Conservation (phyloP, 768 basidiomycete species). For the Leucocoprinus leucothites region DNA sequence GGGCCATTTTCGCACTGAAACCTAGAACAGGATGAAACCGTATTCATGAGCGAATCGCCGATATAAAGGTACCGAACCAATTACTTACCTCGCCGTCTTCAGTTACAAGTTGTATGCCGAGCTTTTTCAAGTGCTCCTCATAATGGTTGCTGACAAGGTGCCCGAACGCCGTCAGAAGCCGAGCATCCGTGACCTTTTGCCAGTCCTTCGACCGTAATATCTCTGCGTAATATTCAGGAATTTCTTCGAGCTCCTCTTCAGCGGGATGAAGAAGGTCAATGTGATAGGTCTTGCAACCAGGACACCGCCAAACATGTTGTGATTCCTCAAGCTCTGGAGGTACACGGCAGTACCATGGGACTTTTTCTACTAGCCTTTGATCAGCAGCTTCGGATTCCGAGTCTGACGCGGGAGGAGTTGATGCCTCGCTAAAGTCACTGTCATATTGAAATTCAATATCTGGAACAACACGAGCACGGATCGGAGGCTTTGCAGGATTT, state of each 20-base stretch:
- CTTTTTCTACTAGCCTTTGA: conserved; percentile 16
- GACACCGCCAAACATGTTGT: conserved; percentile 51
- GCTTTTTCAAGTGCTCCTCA: not conserved
- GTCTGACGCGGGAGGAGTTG: conserved; percentile 41
- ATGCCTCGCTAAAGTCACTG: conserved; percentile 55
- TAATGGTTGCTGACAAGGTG: conserved; percentile 10
- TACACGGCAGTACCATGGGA: conserved; percentile 34
- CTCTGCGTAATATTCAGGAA: conserved; percentile 19
- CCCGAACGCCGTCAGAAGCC: conserved; percentile 4
- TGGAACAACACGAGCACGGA: not conserved
- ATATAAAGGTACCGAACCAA: not conserved
- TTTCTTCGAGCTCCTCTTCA: conserved; percentile 24
- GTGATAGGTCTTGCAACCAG: conserved; percentile 33
- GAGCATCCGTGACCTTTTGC: conserved; percentile 29
- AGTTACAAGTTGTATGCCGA: not conserved
- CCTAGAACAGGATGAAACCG: not conserved
- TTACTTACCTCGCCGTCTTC: not conserved
- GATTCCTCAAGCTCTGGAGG: conserved; percentile 39
- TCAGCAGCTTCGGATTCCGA: conserved; percentile 25
- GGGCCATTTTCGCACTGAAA: conserved; percentile 7
- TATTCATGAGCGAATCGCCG: not conserved
- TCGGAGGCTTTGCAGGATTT: not conserved
- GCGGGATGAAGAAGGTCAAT: conserved; percentile 46
- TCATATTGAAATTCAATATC: conserved; percentile 36
- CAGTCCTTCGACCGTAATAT: conserved; percentile 31